These are phyloP conservation scores for Dactylorhiza incarnata DNA, from an alignment of 106 monocot species.

Conservation along the genomic window DNA sequence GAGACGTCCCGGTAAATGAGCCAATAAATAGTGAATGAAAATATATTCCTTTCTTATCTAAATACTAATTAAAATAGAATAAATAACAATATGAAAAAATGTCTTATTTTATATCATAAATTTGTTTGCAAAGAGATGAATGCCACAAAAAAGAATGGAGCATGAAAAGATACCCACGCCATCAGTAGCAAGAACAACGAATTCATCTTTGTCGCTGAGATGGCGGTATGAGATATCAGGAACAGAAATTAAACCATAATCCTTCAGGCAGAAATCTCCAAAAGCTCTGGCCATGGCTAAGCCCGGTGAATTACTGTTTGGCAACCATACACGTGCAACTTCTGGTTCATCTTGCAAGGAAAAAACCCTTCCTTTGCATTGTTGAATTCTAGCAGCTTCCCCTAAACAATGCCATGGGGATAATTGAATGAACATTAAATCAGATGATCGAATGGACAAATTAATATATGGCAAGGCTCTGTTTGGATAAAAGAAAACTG, in stretches of 20 bases:
- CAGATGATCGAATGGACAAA: not conserved
- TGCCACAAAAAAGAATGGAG: not conserved
- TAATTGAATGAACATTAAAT: constrained; percentile 1
- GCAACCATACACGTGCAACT: constrained; percentile 73
- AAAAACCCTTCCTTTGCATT: constrained; percentile 76
- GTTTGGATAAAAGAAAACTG: not conserved
- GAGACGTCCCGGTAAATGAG: too few relatives aligned
- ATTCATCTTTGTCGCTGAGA: constrained; percentile 65
- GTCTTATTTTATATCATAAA: too few relatives aligned
- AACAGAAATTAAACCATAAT: constrained; percentile 74
- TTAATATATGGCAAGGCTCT: not conserved
- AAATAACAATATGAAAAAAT: not conserved
- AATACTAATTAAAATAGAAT: too few relatives aligned
- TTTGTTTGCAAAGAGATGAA: too few relatives aligned
- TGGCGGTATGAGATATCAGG: constrained; percentile 60
- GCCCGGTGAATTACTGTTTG: constrained; percentile 72
- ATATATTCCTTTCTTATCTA: too few relatives aligned
- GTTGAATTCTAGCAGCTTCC: constrained; percentile 70
- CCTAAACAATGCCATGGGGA: constrained; percentile 19
- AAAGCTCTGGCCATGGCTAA: constrained; percentile 89
- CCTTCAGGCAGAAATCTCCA: constrained; percentile 81
- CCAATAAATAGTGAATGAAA: too few relatives aligned
- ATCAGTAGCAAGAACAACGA: constrained; percentile 75
- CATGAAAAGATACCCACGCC: constrained; percentile 46
- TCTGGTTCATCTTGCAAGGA: constrained; percentile 80